Base-by-base conservation (phyloP, 2,329 filamentous ascomycete species). In the Drechslera avenae region DNA sequence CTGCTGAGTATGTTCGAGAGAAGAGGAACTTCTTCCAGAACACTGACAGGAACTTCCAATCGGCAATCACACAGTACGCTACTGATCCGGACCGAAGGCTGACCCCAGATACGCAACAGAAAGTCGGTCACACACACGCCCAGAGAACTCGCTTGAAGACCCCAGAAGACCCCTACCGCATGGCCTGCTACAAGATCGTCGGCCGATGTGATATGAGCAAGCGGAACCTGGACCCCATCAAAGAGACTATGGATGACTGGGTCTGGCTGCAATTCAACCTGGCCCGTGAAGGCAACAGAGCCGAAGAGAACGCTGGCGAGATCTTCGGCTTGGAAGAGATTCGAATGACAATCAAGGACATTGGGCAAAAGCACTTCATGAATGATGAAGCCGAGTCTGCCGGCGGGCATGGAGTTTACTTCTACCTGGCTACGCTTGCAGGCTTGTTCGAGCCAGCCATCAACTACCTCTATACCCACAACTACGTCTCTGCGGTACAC, bases 151-250 rank as follows among this genome's bases (percentile, higher is more conserved):
- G 90, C 58, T 90, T 95, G 65, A 90, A 90, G 0, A 89, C 90
- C 0, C 90, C 92, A 68, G 89, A 90, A 1, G 94, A 99, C 71
- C 94, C 94, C 19, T 99, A 95, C 78, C 87, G 91, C 46, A 92
- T 96, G 86, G 92, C 93, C 39, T 97, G 94, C 73, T 97, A 97
- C 81, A 97, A 99, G 80, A 87, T 99, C 55, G 88, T 99, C 63
- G 94, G 95, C 37, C 91, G 85, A 41, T 87, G 84, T 66, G 85
- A 87, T 57, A 75, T 87, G 51, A 77, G 74, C 39, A 78, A 79
- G 35, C 78, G 83, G 46, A 83, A 76, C 52, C 73, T 87, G 30
- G 83, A 85, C 36, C 75, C 77, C 4, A 78, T 87, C 53, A 81
- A 77, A 34, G 82, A 83, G 65, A 80, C 78, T 28, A 82, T 86